Evolutionary conservation across 768 basidiomycete species (phyloP).

Genomic region (Rhizopogon roseolus): DNA sequence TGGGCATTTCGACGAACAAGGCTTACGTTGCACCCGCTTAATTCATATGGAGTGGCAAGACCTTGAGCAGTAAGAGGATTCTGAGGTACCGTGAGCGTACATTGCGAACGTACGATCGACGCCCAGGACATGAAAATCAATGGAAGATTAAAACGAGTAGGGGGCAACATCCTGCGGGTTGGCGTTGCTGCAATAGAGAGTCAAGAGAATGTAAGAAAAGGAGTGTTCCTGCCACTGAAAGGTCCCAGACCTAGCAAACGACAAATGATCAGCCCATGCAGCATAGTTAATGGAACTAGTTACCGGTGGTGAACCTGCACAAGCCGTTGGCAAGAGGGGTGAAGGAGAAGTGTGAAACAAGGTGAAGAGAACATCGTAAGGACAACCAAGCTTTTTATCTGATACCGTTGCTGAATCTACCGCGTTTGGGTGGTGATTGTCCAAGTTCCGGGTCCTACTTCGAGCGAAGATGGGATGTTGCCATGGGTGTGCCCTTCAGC

Average conservation of each 20-base stretch:
- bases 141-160: conserved; percentile 6
- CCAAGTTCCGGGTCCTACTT: neutral
- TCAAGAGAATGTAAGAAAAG: conserved; percentile 1
- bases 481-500: neutral
- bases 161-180: conserved; percentile 8
- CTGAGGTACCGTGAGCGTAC: conserved; percentile 15
- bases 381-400: neutral
- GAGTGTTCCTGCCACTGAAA: conserved; percentile 17
- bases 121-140: conserved; percentile 11
- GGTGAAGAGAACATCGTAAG: neutral
- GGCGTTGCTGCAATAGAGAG: neutral
- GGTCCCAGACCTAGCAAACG: conserved; percentile 18
- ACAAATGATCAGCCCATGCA: neutral
- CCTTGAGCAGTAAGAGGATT: conserved; percentile 20
- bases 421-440: neutral
- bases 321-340: neutral
- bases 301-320: neutral
- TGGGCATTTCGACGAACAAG: neutral
- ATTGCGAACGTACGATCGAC: conserved; percentile 16
- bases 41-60: conserved; percentile 20
- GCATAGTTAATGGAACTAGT: neutral
- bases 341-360: neutral
- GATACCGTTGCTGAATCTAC: neutral
- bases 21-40: conserved; percentile 24
- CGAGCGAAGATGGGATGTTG: neutral